These are phyloP conservation scores for Hirsutella rhossiliensis DNA, from an alignment of 2,329 filamentous ascomycete genomes.

Conservation along the genomic window DNA sequence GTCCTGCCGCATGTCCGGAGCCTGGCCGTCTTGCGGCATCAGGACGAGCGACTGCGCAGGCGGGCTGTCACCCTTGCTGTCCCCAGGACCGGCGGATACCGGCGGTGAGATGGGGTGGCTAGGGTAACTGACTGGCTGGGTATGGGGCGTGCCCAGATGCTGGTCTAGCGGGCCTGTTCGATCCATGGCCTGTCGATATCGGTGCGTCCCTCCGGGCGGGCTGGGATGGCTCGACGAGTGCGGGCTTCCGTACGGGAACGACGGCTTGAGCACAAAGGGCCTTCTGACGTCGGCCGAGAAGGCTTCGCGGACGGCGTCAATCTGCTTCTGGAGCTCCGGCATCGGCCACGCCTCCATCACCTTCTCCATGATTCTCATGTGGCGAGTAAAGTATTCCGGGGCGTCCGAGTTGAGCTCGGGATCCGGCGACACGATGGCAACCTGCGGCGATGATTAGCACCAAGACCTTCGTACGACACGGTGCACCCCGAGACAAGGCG, in stretches of 20 bases:
- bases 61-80: constrained; percentile 67
- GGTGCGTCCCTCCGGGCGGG: constrained; percentile 41
- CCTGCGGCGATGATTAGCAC: constrained; percentile 34
- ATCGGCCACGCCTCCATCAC: constrained; percentile 77
- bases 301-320: constrained; percentile 77
- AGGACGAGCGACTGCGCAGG: constrained; percentile 59
- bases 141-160: constrained; percentile 38
- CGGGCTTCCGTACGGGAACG: constrained; percentile 78
- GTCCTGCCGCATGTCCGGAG: constrained; percentile 36
- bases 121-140: constrained; percentile 53
- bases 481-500: not conserved
- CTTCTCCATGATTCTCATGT: constrained; percentile 86
- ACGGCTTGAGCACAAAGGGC: constrained; percentile 79
- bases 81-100: constrained; percentile 59
- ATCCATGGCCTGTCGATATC: constrained; percentile 34
- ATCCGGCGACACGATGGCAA: constrained; percentile 87
- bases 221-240: constrained; percentile 50
- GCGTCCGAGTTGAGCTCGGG: constrained; percentile 77
- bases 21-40: constrained; percentile 51
- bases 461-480: not conserved
- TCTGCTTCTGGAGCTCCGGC: constrained; percentile 80
- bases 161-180: constrained; percentile 39
- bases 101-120: constrained; percentile 70
- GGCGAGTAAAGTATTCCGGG: constrained; percentile 77
- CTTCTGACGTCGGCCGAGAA: constrained; percentile 80